Conservation (phyloP, 805 yeast genomes). For the Myxozyma monticola region DNA sequence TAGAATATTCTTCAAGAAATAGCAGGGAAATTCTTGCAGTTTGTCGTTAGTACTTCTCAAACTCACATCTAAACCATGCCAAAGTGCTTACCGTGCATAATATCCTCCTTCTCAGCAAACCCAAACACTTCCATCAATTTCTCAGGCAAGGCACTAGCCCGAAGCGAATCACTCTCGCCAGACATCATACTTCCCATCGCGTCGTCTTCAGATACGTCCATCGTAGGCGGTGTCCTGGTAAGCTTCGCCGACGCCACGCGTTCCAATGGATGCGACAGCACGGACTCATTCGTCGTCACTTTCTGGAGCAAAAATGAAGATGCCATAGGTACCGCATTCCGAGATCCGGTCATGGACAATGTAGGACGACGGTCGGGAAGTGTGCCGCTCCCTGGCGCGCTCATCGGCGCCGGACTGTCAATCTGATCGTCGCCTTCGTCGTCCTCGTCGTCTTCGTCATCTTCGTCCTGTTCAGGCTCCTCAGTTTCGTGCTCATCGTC, state of each 20-base stretch:
- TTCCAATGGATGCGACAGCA: not conserved
- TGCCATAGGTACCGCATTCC: conserved; percentile 9
- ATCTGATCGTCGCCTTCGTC: conserved; percentile 23
- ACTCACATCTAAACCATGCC: not conserved
- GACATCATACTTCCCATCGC: no score
- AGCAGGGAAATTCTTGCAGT: conserved; percentile 59
- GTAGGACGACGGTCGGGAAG: no score
- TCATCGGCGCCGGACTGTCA: no score
- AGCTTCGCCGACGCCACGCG: no score
- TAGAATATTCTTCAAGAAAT: conserved; percentile 80
- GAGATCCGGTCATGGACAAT: no score
- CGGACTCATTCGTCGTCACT: not conserved
- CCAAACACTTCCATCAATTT: conserved; percentile 20
- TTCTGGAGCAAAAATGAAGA: conserved; percentile 14
- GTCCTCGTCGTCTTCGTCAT: conserved; percentile 34
- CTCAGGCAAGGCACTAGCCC: conserved; percentile 10
- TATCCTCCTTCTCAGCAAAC: conserved; percentile 21
- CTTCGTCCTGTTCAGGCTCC: conserved; percentile 37
- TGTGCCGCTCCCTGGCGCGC: no score
- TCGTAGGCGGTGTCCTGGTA: no score
- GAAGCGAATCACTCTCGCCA: conserved; percentile 18
- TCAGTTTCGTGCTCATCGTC: conserved; percentile 32
- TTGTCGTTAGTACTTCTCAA: not conserved
- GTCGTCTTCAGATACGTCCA: no score
- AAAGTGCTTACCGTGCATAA: conserved; percentile 27